Evolutionary conservation across 148 eudicot genomes (phyloP).

Genomic region (Pouteria glomerata): DNA sequence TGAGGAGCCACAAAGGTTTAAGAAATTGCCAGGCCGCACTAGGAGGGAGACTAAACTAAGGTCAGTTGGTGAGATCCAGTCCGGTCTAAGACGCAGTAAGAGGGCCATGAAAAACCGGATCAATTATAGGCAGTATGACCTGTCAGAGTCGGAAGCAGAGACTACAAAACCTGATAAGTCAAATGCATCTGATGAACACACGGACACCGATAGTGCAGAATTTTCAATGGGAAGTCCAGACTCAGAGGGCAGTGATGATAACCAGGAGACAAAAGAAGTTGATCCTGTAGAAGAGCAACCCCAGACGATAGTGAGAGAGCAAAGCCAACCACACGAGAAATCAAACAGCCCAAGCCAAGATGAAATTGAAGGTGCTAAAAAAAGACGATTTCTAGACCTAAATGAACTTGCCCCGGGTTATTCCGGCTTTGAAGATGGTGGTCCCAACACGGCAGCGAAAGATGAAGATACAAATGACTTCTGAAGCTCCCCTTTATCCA

Average conservation of each 20-base stretch:
- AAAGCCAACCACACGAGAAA: constrained; percentile 20
- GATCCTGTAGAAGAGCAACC: constrained; percentile 25
- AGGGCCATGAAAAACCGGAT: constrained; percentile 63
- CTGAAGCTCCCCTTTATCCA: constrained; percentile 9
- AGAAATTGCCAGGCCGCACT: constrained; percentile 43
- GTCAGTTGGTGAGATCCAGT: constrained; percentile 42
- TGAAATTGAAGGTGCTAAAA: constrained; percentile 30
- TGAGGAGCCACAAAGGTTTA: constrained; percentile 37
- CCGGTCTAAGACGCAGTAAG: constrained; percentile 71
- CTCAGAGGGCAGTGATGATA: constrained; percentile 33
- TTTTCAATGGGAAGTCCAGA: constrained; percentile 47
- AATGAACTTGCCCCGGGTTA: constrained; percentile 82
- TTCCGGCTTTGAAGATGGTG: constrained; percentile 78
- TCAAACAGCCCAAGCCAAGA: constrained; percentile 36
- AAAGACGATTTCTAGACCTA: constrained; percentile 70
- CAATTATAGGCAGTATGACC: constrained; percentile 46
- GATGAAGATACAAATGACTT: constrained; percentile 42
- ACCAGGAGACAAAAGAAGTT: constrained; percentile 21
- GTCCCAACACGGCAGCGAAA: constrained; percentile 44
- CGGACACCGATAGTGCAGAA: constrained; percentile 38
- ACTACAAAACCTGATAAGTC: constrained; percentile 37
- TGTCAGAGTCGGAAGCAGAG: constrained; percentile 70
- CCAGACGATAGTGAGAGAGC: constrained; percentile 22
- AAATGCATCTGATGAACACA: constrained; percentile 31
- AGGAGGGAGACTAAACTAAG: constrained; percentile 51